Percentiles rank a stretch among this genome's conserved stretches.
Conservation (phyloP, 2,329 filamentous ascomycete genomes). For the Seiridium cupressi region DNA sequence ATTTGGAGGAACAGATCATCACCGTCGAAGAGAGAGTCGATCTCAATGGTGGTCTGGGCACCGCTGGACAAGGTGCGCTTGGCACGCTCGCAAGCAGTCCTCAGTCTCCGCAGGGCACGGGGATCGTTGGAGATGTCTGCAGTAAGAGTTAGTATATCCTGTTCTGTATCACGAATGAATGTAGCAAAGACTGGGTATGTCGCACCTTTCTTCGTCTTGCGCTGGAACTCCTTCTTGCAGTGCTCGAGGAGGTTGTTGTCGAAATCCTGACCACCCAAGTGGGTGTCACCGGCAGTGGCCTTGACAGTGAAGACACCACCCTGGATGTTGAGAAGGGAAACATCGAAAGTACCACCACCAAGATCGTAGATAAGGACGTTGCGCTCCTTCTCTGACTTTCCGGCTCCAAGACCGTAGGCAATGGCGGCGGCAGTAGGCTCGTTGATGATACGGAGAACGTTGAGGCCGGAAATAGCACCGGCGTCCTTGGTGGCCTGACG, state of each 20-base stretch:
- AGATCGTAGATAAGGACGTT: conserved; percentile 99
- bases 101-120: conserved; percentile 90
- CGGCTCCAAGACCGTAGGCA: conserved; percentile 93
- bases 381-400: conserved; percentile 96
- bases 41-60: conserved; percentile 96
- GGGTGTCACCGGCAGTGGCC: conserved; percentile 96
- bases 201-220: conserved; percentile 79
- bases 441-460: conserved; percentile 99
- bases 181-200: too few species aligned
- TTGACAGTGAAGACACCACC: conserved; percentile 99
- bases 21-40: conserved; percentile 96
- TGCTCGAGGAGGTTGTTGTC: conserved; percentile 93
- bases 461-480: conserved; percentile 93
- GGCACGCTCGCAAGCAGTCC: conserved; percentile 98
- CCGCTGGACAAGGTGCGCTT: conserved; percentile 98
- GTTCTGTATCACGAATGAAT: too few species aligned
- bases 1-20: conserved; percentile 97
- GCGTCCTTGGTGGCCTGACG: conserved; percentile 99
- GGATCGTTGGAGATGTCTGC: conserved; percentile 79
- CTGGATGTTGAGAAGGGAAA: conserved; percentile 97
- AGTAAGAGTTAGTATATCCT: too few species aligned
- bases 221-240: conserved; percentile 92
- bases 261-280: conserved; percentile 94
- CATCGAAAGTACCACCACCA: conserved; percentile 99
- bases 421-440: conserved; percentile 98